Conservation (phyloP, 148 eudicot species). For the Mesembryanthemum crystallinum region DNA sequence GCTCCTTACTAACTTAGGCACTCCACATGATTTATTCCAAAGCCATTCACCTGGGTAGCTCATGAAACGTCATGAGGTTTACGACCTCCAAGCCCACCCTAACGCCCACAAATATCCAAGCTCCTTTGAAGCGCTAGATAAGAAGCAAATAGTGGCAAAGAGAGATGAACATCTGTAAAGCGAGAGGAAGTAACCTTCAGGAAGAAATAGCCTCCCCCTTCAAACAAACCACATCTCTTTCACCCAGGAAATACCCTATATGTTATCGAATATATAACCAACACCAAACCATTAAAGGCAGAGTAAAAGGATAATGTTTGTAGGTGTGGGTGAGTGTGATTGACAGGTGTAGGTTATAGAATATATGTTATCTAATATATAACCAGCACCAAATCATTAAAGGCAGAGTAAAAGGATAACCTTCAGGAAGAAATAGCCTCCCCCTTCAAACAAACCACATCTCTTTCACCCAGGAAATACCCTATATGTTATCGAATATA, state of each 20-base stretch:
- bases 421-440: neutral
- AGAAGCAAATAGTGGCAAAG: neutral
- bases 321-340: neutral
- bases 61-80: neutral
- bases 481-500: neutral
- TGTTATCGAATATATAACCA: neutral
- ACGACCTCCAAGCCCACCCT: neutral
- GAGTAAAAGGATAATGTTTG: neutral
- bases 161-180: neutral
- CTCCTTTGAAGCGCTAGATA: neutral
- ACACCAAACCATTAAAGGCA: neutral
- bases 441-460: no score
- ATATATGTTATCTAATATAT: neutral
- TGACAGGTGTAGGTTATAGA: no score
- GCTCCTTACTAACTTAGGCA: neutral
- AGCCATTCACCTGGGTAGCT: neutral
- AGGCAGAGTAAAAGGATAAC: neutral
- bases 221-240: neutral
- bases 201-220: neutral
- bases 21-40: neutral
- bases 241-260: neutral
- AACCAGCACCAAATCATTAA: neutral
- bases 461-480: neutral
- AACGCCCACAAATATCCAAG: neutral
- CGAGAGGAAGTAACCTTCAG: neutral